Evolutionary conservation across 179 eudicot genomes (phyloP), one percentile per base, ranked within the genome.

Genomic region (Actinidia polygama): DNA sequence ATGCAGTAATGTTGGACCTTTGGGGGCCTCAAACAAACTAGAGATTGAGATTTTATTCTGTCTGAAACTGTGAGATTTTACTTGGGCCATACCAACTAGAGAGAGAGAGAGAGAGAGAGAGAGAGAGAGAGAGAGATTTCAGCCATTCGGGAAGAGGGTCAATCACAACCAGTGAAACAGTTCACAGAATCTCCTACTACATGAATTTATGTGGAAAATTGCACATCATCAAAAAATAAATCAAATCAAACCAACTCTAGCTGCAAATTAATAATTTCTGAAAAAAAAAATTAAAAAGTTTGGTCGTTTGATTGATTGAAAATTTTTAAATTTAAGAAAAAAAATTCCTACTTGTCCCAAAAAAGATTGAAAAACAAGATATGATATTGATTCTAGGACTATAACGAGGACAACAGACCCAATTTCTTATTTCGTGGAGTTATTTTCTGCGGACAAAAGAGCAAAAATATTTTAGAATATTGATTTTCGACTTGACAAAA

Each of bases 141-240:
- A 63, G n/a, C 68, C 68, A 63, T 23, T 63, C 68, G 12, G 2
- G 9, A 46, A n/a, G 49, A 7, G 47, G 21, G 9, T 12, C 75
- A 71, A 71, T 19, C 19, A n/a, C 75, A 19, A 70, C 75, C 75
- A 46, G 23, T 46, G 75, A 70, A 46, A 70, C 26, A 46, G 53
- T 19, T 70, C 74, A 40, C 15, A 70, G 53, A 70, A 70, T 70
- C 51, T 44, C 44, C 73, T 1, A 18, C 50, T 9, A 19, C 9
- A 0, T 47, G 18, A 6, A 18, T 40, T 19, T 53, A 53, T 53
- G 57, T 7, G 12, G 57, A 7, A 53, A 53, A 53, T 53, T 7
- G 10, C 12, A 30, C 36, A 30, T 30, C 36, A 30, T 30, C 36
- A 30, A 30, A 30, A 30, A 30, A 30, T 30, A 30, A 30, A 26